phyloP scores from a whole-genome alignment of 352 stramenopile species.

The Paralagenidium karlingii region DNA sequence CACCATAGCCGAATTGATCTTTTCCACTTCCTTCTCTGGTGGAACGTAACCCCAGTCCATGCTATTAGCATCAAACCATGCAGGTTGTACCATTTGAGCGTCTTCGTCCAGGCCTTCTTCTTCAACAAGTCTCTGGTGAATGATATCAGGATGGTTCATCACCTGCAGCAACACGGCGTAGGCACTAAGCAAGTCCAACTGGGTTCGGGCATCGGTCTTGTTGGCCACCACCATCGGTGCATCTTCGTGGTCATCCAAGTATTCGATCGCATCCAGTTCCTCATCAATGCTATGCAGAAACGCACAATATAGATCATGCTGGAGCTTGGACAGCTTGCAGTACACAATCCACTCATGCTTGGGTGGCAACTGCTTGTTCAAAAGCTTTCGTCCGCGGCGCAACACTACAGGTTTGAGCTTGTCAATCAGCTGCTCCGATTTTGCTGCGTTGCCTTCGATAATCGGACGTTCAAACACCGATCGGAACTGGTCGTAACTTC shows the following conservation, averaged over 20 bases:
- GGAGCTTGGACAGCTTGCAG: slow-evolving; percentile 70
- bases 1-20: slow-evolving; percentile 26
- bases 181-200: slow-evolving; percentile 53
- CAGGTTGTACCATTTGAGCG: slow-evolving; percentile 4
- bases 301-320: slow-evolving; percentile 64
- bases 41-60: slow-evolving; percentile 53
- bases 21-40: slow-evolving; percentile 40
- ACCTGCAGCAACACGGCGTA: slow-evolving; percentile 71
- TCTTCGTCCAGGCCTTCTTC: slow-evolving; percentile 15
- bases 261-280: slow-evolving; percentile 25
- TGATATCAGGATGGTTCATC: slow-evolving; percentile 85
- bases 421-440: slow-evolving; percentile 55
- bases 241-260: no score
- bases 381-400: slow-evolving; percentile 44
- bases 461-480: slow-evolving; percentile 70
- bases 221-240: no score
- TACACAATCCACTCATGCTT: slow-evolving; percentile 84
- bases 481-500: slow-evolving; percentile 64
- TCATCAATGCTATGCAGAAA: slow-evolving; percentile 31
- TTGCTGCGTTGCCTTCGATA: slow-evolving; percentile 40
- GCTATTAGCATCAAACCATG: slow-evolving; percentile 8
- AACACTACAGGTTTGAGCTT: slow-evolving; percentile 55
- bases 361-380: slow-evolving; percentile 58
- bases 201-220: slow-evolving; percentile 15
- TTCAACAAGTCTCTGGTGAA: slow-evolving; percentile 48